Conservation (phyloP, 2,329 filamentous ascomycete genomes). For the Calonectria crousiana region DNA sequence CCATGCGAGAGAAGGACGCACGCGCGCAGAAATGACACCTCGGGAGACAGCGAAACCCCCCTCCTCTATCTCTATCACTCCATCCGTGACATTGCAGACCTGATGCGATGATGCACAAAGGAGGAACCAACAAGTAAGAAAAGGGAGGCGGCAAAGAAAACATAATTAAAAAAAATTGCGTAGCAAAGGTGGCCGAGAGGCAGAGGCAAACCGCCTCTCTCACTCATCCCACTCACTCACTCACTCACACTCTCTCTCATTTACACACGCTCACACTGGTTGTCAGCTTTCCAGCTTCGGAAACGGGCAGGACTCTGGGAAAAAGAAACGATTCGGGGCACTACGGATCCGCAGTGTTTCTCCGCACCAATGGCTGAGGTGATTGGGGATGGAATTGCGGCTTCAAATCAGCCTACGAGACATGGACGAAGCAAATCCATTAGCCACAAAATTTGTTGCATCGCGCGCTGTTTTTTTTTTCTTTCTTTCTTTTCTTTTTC, state of each 20-base stretch:
- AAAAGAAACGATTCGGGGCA: background rate
- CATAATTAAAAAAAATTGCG: background rate
- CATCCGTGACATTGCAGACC: background rate
- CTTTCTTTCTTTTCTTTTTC: background rate
- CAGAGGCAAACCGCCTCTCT: background rate
- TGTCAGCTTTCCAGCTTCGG: background rate
- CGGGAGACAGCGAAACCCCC: background rate
- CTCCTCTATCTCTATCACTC: too few relatives aligned
- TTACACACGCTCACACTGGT: background rate
- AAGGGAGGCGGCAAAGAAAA: background rate
- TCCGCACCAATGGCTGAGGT: background rate
- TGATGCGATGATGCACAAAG: too few relatives aligned
- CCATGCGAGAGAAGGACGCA: background rate
- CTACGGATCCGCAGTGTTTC: constrained; percentile 2
- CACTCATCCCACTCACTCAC: background rate
- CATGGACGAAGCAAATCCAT: background rate
- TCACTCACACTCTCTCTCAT: background rate
- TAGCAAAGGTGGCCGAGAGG: background rate
- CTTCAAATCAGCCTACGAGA: background rate
- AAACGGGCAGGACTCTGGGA: background rate
- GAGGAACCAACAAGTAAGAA: background rate
- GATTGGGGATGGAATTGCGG: background rate
- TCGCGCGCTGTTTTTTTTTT: background rate
- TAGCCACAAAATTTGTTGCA: background rate
- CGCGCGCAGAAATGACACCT: background rate